A percentile compares a stretch with the other conserved stretches of the same genome.
Conservation (phyloP, 2,329 filamentous ascomycete genomes). For the Xylariaceae sp. region DNA sequence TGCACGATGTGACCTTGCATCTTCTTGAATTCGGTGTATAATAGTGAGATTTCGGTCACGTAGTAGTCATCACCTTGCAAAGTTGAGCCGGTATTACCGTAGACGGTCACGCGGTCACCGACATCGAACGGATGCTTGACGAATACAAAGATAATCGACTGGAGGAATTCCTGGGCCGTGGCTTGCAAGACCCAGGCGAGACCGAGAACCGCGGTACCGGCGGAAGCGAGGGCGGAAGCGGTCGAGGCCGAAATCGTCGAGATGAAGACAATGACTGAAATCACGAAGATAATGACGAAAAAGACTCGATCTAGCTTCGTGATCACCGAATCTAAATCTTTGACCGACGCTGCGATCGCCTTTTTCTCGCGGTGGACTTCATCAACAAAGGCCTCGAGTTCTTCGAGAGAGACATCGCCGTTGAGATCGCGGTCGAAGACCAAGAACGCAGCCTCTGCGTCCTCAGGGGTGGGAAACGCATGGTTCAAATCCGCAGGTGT, state of each 20-base stretch:
- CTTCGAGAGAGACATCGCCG: constrained; percentile 91
- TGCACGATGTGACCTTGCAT: constrained; percentile 96
- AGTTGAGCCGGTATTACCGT: constrained; percentile 77
- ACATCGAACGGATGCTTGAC: constrained; percentile 97
- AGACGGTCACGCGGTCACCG: constrained; percentile 85
- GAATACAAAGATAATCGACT: constrained; percentile 92
- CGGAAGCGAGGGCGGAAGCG: constrained; percentile 84
- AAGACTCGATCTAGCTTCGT: constrained; percentile 85
- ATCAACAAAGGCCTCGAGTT: constrained; percentile 86
- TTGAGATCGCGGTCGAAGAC: constrained; percentile 98
- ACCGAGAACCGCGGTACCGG: constrained; percentile 80
- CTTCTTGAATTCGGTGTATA: constrained; percentile 98
- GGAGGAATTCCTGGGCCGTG: constrained; percentile 89
- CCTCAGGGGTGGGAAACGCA: constrained; percentile 76
- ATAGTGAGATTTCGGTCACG: constrained; percentile 84
- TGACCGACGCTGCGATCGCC: constrained; percentile 87
- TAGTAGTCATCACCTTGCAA: constrained; percentile 89
- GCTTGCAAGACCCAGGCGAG: constrained; percentile 89
- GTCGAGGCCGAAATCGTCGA: constrained; percentile 85
- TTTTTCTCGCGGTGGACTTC: constrained; percentile 94
- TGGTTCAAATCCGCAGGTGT: constrained; percentile 69
- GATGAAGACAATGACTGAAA: constrained; percentile 79
- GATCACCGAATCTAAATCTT: constrained; percentile 91
- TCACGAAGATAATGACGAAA: constrained; percentile 75
- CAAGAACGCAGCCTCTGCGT: constrained; percentile 79